Evolutionary conservation across 106 monocot species (phyloP).

Genomic region (Agapanthus africanus): DNA sequence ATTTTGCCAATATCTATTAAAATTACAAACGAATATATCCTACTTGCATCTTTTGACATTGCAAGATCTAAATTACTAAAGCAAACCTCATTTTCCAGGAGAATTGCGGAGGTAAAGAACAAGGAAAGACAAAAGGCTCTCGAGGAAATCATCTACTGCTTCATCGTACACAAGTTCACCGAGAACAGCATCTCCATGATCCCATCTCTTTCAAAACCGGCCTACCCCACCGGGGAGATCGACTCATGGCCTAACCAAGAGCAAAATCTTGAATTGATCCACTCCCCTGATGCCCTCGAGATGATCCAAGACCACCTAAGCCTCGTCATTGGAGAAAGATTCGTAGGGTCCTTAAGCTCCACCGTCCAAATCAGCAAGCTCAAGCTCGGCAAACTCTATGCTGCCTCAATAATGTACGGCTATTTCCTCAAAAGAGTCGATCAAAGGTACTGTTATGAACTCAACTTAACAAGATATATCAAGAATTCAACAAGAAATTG

Average conservation of each 20-base stretch:
- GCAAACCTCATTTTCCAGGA: slow-evolving; percentile 39
- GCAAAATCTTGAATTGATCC: slow-evolving; percentile 55
- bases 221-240: slow-evolving; percentile 33
- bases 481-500: too few relatives aligned
- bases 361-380: slow-evolving; percentile 80
- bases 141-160: slow-evolving; percentile 89
- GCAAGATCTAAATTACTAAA: too few relatives aligned
- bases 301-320: slow-evolving; percentile 84
- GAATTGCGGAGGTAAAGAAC: slow-evolving; percentile 84
- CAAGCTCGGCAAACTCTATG: slow-evolving; percentile 95
- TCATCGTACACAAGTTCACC: slow-evolving; percentile 73
- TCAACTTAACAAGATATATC: too few relatives aligned
- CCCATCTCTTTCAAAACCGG: slow-evolving; percentile 34
- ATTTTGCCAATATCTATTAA: too few relatives aligned
- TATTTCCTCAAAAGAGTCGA: slow-evolving; percentile 96
- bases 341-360: slow-evolving; percentile 52
- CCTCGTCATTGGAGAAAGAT: slow-evolving; percentile 66
- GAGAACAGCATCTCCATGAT: slow-evolving; percentile 77
- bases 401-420: slow-evolving; percentile 97
- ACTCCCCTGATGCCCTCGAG: slow-evolving; percentile 83
- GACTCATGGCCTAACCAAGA: slow-evolving; percentile 79
- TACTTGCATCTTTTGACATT: too few relatives aligned
- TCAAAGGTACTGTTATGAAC: slow-evolving; percentile 63
- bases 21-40: too few relatives aligned
- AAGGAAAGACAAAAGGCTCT: slow-evolving; percentile 70